Conservation (phyloP, 768 basidiomycete species). For the Boletus rufocinnamomeus region DNA sequence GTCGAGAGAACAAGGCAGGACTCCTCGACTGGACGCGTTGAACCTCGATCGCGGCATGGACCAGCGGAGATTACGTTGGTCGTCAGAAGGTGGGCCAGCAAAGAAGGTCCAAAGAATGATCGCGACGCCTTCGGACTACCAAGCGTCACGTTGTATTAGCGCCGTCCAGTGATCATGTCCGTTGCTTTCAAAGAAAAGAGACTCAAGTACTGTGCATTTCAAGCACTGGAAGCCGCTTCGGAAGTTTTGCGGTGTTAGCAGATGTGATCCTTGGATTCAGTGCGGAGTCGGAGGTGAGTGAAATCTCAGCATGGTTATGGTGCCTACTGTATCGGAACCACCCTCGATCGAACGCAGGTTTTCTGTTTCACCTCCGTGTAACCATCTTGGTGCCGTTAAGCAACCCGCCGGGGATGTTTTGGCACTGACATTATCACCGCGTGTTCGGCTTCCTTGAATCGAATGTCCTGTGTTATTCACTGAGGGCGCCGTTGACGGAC, state of each 20-base stretch:
- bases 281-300: neutral
- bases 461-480: neutral
- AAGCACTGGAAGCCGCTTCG: neutral
- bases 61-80: constrained; percentile 21
- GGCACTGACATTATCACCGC: constrained; percentile 12
- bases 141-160: constrained; percentile 1
- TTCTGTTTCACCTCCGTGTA: constrained; percentile 13
- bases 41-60: neutral
- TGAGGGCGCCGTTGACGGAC: constrained; percentile 13
- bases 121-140: constrained; percentile 22
- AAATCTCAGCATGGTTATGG: constrained; percentile 2
- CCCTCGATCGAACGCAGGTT: constrained; percentile 10
- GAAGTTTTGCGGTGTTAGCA: neutral
- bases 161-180: neutral
- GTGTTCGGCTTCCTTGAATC: constrained; percentile 22
- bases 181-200: constrained; percentile 1
- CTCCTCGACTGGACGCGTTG: neutral
- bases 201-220: neutral
- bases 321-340: neutral
- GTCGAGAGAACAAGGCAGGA: neutral
- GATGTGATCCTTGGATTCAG: neutral
- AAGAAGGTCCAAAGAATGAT: constrained; percentile 19
- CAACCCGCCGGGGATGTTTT: constrained; percentile 13
- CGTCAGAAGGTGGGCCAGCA: constrained; percentile 16
- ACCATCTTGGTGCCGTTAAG: constrained; percentile 22